A percentile compares a stretch with the other conserved stretches of the same genome.
phyloP scores from a whole-genome alignment of 352 stramenopile genomes.

The Globisporangium abappressorium region DNA sequence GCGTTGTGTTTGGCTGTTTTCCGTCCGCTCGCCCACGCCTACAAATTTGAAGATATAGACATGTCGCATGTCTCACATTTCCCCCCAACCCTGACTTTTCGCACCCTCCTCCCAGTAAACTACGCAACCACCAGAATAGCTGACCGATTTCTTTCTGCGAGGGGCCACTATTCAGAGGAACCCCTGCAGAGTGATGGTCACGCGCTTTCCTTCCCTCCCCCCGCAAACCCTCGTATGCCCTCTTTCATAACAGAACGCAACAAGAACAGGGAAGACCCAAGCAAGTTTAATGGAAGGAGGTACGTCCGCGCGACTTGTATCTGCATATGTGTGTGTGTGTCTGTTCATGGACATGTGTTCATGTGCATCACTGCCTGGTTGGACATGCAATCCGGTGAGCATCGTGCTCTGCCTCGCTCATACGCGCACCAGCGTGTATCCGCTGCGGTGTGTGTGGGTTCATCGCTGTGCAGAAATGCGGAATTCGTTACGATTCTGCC shows the following conservation, averaged over 20 bases:
- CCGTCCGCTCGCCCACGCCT: neutral
- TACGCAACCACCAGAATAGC: constrained; percentile 14
- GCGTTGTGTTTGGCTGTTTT: constrained; percentile 1
- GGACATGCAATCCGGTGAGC: too few species aligned
- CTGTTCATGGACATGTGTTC: neutral
- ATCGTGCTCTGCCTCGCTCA: neutral
- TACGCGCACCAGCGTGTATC: neutral
- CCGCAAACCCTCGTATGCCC: neutral
- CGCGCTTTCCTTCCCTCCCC: constrained; percentile 4
- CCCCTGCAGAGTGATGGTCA: constrained; percentile 6
- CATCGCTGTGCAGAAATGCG: neutral
- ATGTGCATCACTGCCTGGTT: neutral
- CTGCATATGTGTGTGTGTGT: neutral
- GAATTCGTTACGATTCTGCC: constrained; percentile 1
- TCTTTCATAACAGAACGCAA: constrained; percentile 28
- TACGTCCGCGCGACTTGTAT: constrained; percentile 15
- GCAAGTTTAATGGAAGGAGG: constrained; percentile 44
- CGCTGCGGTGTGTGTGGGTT: neutral
- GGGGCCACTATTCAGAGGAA: constrained; percentile 6
- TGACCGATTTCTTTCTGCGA: constrained; percentile 5
- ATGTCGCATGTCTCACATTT: constrained; percentile 8
- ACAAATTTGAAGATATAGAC: neutral
- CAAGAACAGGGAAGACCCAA: constrained; percentile 20
- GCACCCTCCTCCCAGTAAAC: neutral
- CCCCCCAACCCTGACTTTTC: neutral